A percentile compares a stretch with the other conserved stretches of the same genome.
Conservation (phyloP, 1,284 basidiomycete species). For the Lentinus polychrous region DNA sequence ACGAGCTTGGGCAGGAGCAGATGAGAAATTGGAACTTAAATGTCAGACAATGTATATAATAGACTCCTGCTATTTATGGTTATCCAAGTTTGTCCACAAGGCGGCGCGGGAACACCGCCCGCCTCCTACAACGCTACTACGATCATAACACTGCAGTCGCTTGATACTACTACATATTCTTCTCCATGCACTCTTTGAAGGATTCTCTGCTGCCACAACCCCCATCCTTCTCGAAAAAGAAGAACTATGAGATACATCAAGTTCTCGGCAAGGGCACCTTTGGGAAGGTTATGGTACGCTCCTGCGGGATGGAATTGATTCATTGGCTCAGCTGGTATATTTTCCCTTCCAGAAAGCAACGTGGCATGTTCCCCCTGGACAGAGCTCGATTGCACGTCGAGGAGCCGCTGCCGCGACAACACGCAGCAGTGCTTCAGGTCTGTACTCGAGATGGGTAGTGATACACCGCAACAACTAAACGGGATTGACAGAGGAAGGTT, state of each 20-base stretch:
- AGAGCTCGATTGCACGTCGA: constrained; percentile 45
- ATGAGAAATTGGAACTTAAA: too few species aligned
- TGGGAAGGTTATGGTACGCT: constrained; percentile 77
- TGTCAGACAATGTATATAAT: too few species aligned
- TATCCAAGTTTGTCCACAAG: too few species aligned
- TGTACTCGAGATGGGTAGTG: too few species aligned
- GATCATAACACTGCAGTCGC: too few species aligned
- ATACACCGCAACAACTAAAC: not conserved
- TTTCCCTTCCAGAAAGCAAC: constrained; percentile 47
- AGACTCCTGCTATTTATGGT: too few species aligned
- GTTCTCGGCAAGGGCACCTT: constrained; percentile 78
- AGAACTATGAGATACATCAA: constrained; percentile 66
- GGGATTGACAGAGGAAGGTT: constrained; percentile 12
- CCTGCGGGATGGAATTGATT: constrained; percentile 5
- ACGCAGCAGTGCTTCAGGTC: too few species aligned
- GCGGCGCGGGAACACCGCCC: too few species aligned
- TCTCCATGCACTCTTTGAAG: constrained; percentile 17
- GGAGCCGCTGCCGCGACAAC: constrained; percentile 37
- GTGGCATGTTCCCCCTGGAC: constrained; percentile 64
- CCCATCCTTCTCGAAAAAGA: constrained; percentile 80
- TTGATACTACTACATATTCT: too few species aligned
- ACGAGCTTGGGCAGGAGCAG: too few species aligned
- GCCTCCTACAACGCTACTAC: too few species aligned
- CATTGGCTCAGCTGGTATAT: not conserved
- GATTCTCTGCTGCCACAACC: constrained; percentile 70